Percentiles rank a stretch among this genome's conserved stretches.
Conservation (phyloP, 2,329 filamentous ascomycete species). For the Ceratocystis eucalypticola region DNA sequence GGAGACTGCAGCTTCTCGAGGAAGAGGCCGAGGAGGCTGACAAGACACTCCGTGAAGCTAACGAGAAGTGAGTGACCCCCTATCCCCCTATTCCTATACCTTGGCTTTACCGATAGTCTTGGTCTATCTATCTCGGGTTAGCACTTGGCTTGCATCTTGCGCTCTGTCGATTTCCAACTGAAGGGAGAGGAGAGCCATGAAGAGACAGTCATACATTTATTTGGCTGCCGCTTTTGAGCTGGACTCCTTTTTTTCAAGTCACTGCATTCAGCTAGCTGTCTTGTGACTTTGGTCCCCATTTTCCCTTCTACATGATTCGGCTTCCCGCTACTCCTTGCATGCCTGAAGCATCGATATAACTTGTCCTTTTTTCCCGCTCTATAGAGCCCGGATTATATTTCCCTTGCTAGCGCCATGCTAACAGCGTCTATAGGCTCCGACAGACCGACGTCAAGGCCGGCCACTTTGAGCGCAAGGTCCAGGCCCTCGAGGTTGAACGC, state of each 20-base stretch:
- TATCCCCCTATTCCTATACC: neutral
- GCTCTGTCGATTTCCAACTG: neutral
- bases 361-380: neutral
- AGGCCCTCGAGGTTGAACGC: constrained; percentile 80
- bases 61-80: constrained; percentile 71
- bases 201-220: no score
- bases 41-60: constrained; percentile 90
- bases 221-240: neutral
- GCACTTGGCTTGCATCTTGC: neutral
- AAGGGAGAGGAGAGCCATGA: no score
- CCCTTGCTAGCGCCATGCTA: neutral
- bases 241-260: neutral
- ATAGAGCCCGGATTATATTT: neutral
- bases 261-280: neutral
- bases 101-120: neutral
- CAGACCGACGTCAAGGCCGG: constrained; percentile 99
- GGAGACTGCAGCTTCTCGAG: constrained; percentile 89
- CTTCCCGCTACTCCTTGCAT: neutral
- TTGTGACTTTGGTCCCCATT: neutral
- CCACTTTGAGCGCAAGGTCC: constrained; percentile 98
- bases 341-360: neutral
- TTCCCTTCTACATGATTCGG: neutral
- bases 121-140: neutral
- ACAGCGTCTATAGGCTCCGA: constrained; percentile 54
- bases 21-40: constrained; percentile 96